Evolutionary conservation across 805 yeast genomes (phyloP).

Genomic region (Metschnikowia corniflorae): DNA sequence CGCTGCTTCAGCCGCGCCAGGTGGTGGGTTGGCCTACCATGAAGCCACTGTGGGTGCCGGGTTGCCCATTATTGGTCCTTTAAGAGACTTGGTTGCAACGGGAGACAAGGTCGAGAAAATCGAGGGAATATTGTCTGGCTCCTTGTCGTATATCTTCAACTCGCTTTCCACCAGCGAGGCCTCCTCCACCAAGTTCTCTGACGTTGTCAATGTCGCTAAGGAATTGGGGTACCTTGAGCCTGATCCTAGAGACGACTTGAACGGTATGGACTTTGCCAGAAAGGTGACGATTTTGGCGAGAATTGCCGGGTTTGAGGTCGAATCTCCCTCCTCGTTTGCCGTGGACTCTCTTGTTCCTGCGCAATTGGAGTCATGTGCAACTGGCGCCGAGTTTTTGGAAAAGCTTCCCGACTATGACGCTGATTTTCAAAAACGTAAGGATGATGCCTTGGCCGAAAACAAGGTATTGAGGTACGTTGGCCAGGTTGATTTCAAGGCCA

Average conservation of each 20-base stretch:
- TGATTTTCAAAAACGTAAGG: constrained; percentile 72
- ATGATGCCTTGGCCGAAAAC: constrained; percentile 73
- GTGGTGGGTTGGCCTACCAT: constrained; percentile 80
- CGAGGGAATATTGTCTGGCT: constrained; percentile 96
- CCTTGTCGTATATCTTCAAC: constrained; percentile 92
- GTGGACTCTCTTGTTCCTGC: constrained; percentile 91
- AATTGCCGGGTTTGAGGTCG: constrained; percentile 79
- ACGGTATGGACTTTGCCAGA: constrained; percentile 98
- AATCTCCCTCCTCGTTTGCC: constrained; percentile 88
- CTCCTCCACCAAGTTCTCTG: constrained; percentile 71
- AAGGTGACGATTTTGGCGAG: constrained; percentile 95
- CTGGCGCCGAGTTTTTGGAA: constrained; percentile 75
- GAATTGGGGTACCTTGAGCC: constrained; percentile 96
- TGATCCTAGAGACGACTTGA: constrained; percentile 98
- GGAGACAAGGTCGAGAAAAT: constrained; percentile 90
- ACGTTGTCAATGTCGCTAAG: constrained; percentile 85
- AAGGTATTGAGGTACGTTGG: constrained; percentile 95
- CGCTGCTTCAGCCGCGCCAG: constrained; percentile 45
- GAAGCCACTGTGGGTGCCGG: constrained; percentile 99
- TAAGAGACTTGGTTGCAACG: constrained; percentile 83
- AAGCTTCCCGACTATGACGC: constrained; percentile 80
- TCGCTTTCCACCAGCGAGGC: constrained; percentile 74
- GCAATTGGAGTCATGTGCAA: constrained; percentile 66
- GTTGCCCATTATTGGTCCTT: constrained; percentile 84
- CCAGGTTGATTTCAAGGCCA: constrained; percentile 70